Evolutionary conservation across 139 green algal genomes (phyloP), one percentile per base, ranked within the genome.

Genomic region (Picochlorum costavermella): DNA sequence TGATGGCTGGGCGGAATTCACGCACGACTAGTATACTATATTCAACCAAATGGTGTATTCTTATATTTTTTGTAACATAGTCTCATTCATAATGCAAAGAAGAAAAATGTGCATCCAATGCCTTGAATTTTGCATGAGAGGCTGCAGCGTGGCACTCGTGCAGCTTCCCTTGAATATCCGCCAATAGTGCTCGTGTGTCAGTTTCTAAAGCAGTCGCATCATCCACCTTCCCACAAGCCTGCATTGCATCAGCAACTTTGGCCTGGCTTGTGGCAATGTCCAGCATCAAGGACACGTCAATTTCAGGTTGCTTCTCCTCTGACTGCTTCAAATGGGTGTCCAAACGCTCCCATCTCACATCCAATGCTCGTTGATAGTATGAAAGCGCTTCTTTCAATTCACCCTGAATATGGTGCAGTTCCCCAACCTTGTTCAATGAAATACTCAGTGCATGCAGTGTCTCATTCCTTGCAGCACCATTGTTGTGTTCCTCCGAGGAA

Each of bases 361-460:
- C 26, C 56, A 76, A 58, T 12, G 64, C 64, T 23, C 33, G 33
- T 1, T 16, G 11, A 23, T 77, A 77, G 16, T 56, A 43, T 16
- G 45, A 16, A 0, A 65, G 48, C 2, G 70, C 70, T 2, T 29
- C 23, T 12, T 8, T 26, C 46, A 77, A 16, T 10, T 72, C 30
- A 0, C 70, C 70, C 58, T 64, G 48, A 48, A 68, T 4, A 29
- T 77, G 70, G 31, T 53, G 26, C 25, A 68, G 36, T 65, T 77
- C 70, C 25, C 64, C 70, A 2, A 73, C 26, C 31, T 77, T 77
- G 64, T 73, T 77, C 23, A 72, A 31, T 3, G 70, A 59, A 31
- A 77, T 49, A 6, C 56, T 59, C 4, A 33, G 50, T 30, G 50
- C 17, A 30, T 59, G 50, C 50, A 33, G 17, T 11, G 25, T 17